Evolutionary conservation across 768 basidiomycete genomes (phyloP).

Genomic region (Mycena capillaripes): DNA sequence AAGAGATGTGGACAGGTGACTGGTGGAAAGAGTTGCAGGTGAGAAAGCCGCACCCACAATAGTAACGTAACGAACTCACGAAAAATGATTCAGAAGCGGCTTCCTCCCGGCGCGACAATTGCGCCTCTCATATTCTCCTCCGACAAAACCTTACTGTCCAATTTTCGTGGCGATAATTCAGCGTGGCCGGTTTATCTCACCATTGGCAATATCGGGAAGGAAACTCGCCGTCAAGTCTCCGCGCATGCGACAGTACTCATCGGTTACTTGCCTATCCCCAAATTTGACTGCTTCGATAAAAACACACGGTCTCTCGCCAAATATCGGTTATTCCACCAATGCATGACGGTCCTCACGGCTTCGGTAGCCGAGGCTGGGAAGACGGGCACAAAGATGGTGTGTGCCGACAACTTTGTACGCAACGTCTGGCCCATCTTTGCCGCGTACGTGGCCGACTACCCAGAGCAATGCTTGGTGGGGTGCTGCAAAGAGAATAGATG

Average conservation of each 20-base stretch:
- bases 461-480: constrained; percentile 19
- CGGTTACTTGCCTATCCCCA: constrained; percentile 50
- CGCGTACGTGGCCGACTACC: constrained; percentile 32
- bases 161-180: constrained; percentile 46
- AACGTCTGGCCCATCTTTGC: constrained; percentile 31
- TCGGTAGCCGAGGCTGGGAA: constrained; percentile 36
- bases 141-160: constrained; percentile 50
- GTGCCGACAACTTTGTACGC: constrained; percentile 20
- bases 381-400: constrained; percentile 31
- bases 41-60: too few relatives aligned
- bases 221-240: constrained; percentile 40
- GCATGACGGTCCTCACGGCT: constrained; percentile 43
- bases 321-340: constrained; percentile 51
- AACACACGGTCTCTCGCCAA: constrained; percentile 31
- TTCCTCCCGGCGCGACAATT: constrained; percentile 33
- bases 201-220: constrained; percentile 49
- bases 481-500: constrained; percentile 36
- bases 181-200: constrained; percentile 54
- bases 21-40: constrained; percentile 51
- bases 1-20: constrained; percentile 49
- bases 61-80: too few relatives aligned
- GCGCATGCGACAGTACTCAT: constrained; percentile 46
- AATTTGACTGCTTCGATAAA: constrained; percentile 44
- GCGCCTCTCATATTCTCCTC: constrained; percentile 49
- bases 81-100: constrained; percentile 39